Conservation (phyloP, 768 basidiomycete genomes). For the Inosperma sp. region DNA sequence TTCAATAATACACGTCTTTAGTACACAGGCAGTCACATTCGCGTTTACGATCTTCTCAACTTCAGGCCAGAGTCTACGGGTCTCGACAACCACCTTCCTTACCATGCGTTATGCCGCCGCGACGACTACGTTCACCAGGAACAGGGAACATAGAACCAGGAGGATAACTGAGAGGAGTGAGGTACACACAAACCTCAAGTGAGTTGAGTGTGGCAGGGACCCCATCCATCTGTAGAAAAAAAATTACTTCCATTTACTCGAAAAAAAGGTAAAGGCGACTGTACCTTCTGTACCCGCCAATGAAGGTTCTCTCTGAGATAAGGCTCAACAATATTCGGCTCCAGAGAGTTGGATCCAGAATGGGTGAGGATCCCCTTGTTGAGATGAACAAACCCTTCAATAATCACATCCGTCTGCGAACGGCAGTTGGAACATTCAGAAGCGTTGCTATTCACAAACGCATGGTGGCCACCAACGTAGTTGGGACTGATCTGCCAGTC, state of each 20-base stretch:
- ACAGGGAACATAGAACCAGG: too few relatives aligned
- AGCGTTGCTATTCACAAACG: constrained; percentile 33
- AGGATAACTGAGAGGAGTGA: constrained; percentile 24
- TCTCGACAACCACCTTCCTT: constrained; percentile 21
- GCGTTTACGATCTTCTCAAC: too few relatives aligned
- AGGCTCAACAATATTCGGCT: constrained; percentile 28
- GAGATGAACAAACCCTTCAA: constrained; percentile 43
- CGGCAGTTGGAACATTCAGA: constrained; percentile 41
- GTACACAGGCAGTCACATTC: too few relatives aligned
- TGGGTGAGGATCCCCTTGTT: constrained; percentile 30
- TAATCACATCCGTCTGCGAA: too few relatives aligned
- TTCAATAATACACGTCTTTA: too few relatives aligned
- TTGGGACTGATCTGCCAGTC: constrained; percentile 32
- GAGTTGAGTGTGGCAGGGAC: constrained; percentile 20
- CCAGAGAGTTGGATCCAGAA: too few relatives aligned
- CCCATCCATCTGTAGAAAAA: constrained; percentile 18
- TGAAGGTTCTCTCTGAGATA: too few relatives aligned
- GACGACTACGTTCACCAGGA: constrained; percentile 20
- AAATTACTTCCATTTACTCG: not conserved
- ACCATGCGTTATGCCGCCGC: constrained; percentile 20
- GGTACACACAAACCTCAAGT: constrained; percentile 24
- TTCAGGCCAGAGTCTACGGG: too few relatives aligned
- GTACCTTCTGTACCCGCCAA: constrained; percentile 37
- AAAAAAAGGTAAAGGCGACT: constrained; percentile 4
- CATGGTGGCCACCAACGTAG: constrained; percentile 37